Base-by-base conservation (phyloP, 768 basidiomycete genomes). In the Sistotremastrum niveocremeum region DNA sequence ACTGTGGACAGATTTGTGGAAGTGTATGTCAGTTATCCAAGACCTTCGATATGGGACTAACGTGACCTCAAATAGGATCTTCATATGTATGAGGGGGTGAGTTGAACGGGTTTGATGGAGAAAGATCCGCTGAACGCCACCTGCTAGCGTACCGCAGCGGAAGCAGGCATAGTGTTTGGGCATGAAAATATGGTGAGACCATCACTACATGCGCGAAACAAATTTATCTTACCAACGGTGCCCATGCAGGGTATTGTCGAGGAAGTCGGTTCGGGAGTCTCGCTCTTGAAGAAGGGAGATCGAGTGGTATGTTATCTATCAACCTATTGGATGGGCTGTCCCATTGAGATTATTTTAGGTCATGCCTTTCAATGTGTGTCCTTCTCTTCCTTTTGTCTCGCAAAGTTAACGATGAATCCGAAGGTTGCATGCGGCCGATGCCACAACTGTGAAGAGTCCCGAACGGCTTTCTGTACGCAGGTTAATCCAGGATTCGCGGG, bases 401-500 rank as follows among this genome's bases (percentile, higher is more conserved):
- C 20, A 20, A 20, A 20, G 20, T 20, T 20, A 20, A 20, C 20
- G 20, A 20, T 20, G 20, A 20, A 20, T 20, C 20, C 20, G 20
- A 20, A 20, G 20, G 20, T 20, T 32, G 73, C 71, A 0, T 76
- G 74, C 50, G 74, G 75, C 10, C 69, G 72, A 12, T 76, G 74
- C 63, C 51, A 64, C 48, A 77, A 77, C 51, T 76, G 75, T 50
- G 73, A 75, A 44, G 69, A 70, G 52, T 66, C 69, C 7, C 65
- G 51, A 36, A 72, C 74, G 5, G 74, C 72, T 0, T 76, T 75
- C 55, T 77, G 74, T 55, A 76, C 73, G 3, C 56, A 68, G 41
- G 74, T 77, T 7, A 77, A 77, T 48, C 74, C 74, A 8, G 73
- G 74, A 52, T 74, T 73, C 53, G 73, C 73, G 52, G 52, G 72